phyloP scores from a whole-genome alignment of 2,329 filamentous ascomycete species.

The Pseudopithomyces maydicus region DNA sequence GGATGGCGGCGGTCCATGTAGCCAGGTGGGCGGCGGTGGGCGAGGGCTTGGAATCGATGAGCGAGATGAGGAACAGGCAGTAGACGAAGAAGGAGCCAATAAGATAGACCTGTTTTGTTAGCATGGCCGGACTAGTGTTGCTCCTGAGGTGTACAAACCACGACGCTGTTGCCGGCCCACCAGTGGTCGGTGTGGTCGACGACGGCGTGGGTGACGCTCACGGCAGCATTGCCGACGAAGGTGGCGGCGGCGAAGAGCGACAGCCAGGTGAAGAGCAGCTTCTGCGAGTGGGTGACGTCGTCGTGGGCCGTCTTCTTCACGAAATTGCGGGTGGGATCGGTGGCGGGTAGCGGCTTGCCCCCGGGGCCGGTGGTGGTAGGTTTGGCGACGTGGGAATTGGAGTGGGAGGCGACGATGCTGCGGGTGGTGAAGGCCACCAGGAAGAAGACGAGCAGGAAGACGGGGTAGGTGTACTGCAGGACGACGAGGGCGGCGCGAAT shows the following conservation, averaged over 20 bases:
- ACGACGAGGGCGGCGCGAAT: conserved; percentile 32
- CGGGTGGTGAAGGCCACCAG: conserved; percentile 64
- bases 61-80: conserved; percentile 80
- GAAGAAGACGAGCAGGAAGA: conserved; percentile 69
- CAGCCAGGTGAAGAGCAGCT: conserved; percentile 76
- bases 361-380: conserved; percentile 73
- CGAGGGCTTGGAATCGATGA: conserved; percentile 81
- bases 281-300: conserved; percentile 69
- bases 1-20: conserved; percentile 76
- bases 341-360: conserved; percentile 82
- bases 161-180: conserved; percentile 81
- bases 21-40: conserved; percentile 80
- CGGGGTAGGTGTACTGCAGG: conserved; percentile 65
- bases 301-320: conserved; percentile 54
- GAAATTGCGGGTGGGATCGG: conserved; percentile 49
- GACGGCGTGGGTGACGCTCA: conserved; percentile 77
- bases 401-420: conserved; percentile 60
- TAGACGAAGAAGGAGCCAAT: conserved; percentile 86
- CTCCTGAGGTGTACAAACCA: conserved; percentile 66
- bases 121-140: no score
- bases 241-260: conserved; percentile 73
- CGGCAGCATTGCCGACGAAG: conserved; percentile 74
- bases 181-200: conserved; percentile 67
- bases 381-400: conserved; percentile 51
- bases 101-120: conserved; percentile 73